Conservation (phyloP, 371 early-diverging fungal genomes). For the Syncephalastrum monosporum region DNA sequence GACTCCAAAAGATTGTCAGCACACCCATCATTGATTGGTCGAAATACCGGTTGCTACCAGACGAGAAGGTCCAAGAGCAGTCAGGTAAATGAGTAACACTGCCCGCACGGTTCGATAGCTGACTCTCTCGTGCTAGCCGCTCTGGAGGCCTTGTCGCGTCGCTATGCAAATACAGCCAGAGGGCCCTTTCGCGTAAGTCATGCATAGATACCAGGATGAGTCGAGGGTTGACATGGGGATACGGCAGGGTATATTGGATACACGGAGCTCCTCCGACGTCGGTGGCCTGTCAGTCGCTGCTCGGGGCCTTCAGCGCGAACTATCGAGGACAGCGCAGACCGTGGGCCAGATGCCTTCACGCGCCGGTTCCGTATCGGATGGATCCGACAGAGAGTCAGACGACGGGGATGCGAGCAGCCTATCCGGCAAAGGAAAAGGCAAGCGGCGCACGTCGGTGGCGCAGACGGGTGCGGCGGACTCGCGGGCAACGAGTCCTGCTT, state of each 20-base stretch:
- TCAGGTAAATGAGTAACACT: slow-evolving; percentile 15
- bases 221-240: not conserved
- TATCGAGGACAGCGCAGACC: slow-evolving; percentile 31
- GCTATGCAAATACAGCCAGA: no score
- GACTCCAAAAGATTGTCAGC: slow-evolving; percentile 39
- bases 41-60: slow-evolving; percentile 40
- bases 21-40: slow-evolving; percentile 45
- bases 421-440: slow-evolving; percentile 31
- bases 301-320: slow-evolving; percentile 25
- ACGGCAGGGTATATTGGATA: slow-evolving; percentile 8
- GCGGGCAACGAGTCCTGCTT: slow-evolving; percentile 1
- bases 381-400: slow-evolving; percentile 43
- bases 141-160: no score
- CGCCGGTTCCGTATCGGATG: slow-evolving; percentile 37
- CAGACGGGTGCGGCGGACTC: slow-evolving; percentile 18
- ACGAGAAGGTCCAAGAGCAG: slow-evolving; percentile 34
- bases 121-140: no score
- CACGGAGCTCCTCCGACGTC: no score
- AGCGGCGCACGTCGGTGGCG: slow-evolving; percentile 34
- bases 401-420: slow-evolving; percentile 13
- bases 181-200: slow-evolving; percentile 9
- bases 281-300: not conserved
- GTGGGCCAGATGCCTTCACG: slow-evolving; percentile 40
- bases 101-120: no score
- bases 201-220: not conserved